Evolutionary conservation across 2,329 filamentous ascomycete genomes (phyloP), one percentile per base, ranked within the genome.

Genomic region (Pyrenophora graminea): DNA sequence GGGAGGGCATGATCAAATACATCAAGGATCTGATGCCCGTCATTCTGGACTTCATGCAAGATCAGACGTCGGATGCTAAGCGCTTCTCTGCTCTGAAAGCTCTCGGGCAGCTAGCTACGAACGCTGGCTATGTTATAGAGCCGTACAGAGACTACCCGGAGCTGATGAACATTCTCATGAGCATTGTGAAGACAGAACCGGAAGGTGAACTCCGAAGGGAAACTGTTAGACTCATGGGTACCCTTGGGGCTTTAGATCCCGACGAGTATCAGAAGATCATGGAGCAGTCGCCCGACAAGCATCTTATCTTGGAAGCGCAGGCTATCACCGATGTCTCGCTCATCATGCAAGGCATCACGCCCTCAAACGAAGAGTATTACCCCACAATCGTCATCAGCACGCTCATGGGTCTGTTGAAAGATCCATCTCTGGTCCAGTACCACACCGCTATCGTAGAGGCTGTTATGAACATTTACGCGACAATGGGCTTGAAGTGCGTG

Each of bases 391-490:
- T 97, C 39, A 97, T 99, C 70, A 96, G 96, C 66, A 95, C 94
- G 1, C 82, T 99, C 9, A 85, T 99, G 66, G 88, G 91, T 49
- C 92, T 99, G 60, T 77, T 99, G 31, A 95, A 93, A 66, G 94
- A 99, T 63, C 86, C 87, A 21, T 97, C 94, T 0, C 80, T 99
- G 4, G 85, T 88, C 10, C 90, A 95, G 66, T 93, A 96, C 64
- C 95, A 99, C 67, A 93, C 91, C 3, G 86, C 88, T 9, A 93
- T 97, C 12, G 94, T 99, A 44, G 94, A 97, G 71, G 94, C 94
- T 4, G 95, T 99, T 64, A 97, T 99, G 86, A 96, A 91, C 63
- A 99, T 99, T 52, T 99, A 99, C 76, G 90, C 94, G 63, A 99
- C 95, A 0, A 82, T 99, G 54, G 94, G 94, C 2, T 78, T 99